A percentile compares a stretch with the other conserved stretches of the same genome.
Evolutionary conservation across 495 filamentous ascomycete species (phyloP).

Genomic region (Lentithecium fluviatile): DNA sequence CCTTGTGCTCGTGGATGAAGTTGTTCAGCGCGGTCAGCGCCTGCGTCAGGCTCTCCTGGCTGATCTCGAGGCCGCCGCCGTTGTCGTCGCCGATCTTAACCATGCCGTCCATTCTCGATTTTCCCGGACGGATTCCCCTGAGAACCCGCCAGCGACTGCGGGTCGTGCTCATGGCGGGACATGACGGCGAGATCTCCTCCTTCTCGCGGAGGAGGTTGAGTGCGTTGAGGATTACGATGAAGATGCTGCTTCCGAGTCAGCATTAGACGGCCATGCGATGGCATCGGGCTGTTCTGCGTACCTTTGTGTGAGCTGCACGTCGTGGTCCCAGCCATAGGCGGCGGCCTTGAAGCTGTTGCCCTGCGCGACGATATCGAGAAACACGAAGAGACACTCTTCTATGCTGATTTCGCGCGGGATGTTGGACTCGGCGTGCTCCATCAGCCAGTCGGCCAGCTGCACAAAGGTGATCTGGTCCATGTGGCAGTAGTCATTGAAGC

Average conservation of each 20-base stretch:
- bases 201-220: constrained; percentile 25
- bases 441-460: constrained; percentile 30
- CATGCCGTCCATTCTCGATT: constrained; percentile 22
- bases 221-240: constrained; percentile 26
- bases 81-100: constrained; percentile 25
- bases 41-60: constrained; percentile 24
- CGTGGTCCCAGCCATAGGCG: constrained; percentile 27
- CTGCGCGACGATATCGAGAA: constrained; percentile 33
- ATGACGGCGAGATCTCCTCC: constrained; percentile 26
- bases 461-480: constrained; percentile 36
- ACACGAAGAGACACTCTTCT: constrained; percentile 33
- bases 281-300: background rate
- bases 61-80: constrained; percentile 27
- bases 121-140: constrained; percentile 12
- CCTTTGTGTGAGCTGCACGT: constrained; percentile 28
- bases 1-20: constrained; percentile 33
- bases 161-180: constrained; percentile 21
- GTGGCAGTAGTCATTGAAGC: constrained; percentile 33
- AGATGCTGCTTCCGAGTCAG: constrained; percentile 19
- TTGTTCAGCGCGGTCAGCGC: constrained; percentile 32
- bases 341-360: constrained; percentile 27
- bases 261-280: background rate
- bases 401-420: constrained; percentile 17
- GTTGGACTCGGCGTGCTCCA: constrained; percentile 18
- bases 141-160: constrained; percentile 29